Evolutionary conservation across 139 green algal genomes (phyloP), one percentile per base, ranked within the genome.

Genomic region (Chlorella vulgaris): DNA sequence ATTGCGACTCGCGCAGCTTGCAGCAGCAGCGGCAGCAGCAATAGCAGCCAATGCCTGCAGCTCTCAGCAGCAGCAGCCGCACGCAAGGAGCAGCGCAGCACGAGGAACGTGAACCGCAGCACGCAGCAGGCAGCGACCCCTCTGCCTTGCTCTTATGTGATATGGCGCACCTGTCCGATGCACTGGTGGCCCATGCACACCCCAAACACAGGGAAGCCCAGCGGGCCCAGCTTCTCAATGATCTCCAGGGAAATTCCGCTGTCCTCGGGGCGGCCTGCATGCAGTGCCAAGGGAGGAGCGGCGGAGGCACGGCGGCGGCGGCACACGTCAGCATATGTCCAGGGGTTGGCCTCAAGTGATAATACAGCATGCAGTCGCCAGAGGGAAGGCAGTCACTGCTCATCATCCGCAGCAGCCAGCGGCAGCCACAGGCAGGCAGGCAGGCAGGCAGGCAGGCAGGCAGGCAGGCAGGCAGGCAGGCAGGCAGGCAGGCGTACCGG

Each of bases 121-220:
- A 58, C 47, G 15, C 47, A 10, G 47, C 47, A 10, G 15, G 47
- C 13, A 10, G 47, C 47, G 10, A 58, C 13, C 47, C 47, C 47
- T 15, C 47, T 24, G 47, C 47, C 10, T n/a, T n/a, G n/a, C n/a
- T n/a, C n/a, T n/a, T n/a, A n/a, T n/a, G n/a, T n/a, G n/a, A n/a
- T n/a, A 15, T 15, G 13, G 47, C 47, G 15, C 40, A 88, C 94
- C 85, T 99, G 94, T 13, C 96, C 96, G 50, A 99, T 99, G 87
- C 96, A 99, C 82, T 99, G 97, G 81, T 98, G 96, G 0, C 97
- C 97, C 97, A 99, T 99, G 91, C 97, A 99, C 21, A 99, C 96
- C 19, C 96, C 97, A 89, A 99, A 98, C 3, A 99, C 69, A 1
- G 97, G 97, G 42, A 98, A 89, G 28, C 83, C 77, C 2, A 90